Base-by-base conservation (phyloP, 2,329 filamentous ascomycete species). In the Fusarium metavorans region DNA sequence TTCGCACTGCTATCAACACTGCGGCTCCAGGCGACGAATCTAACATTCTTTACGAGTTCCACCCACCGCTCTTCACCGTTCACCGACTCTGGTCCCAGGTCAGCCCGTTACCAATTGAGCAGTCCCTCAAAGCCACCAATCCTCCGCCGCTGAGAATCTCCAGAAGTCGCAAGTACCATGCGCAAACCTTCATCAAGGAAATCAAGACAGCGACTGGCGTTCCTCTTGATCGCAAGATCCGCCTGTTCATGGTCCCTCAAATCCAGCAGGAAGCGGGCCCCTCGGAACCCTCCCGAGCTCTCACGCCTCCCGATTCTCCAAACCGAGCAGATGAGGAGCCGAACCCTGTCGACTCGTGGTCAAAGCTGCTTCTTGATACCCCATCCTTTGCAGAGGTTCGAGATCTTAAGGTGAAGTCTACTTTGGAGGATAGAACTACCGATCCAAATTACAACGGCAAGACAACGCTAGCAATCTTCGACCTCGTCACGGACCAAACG, bases 1-100 rank as follows among this genome's bases (percentile, higher is more conserved):
- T 91, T 54, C 92, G 97, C 68, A 89, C 89, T 75, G 95, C 93
- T 41, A 93, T 96, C 82, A 93, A 98, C 82, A 95, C 93, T 30
- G 88, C 91, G 9, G 88, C 90, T 45, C 88, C 87, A 3, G 79
- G 84, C n/a, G 83, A 84, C 18, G 78, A 84, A 4, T 85, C 90
- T 43, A 94, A 97, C 73, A 84, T 98, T 56, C 87, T 93, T 77
- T 97, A 93, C 81, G 97, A 98, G 83, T 87, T 95, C 45, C 91
- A 95, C 78, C 97, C 95, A 6, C 95, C 94, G 0, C 88, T 98
- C 50, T 94, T 98, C 81, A 94, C 92, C 1, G 87, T 98, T 70
- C 91, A 97, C 80, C 95, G 96, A 75, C 86, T 98, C 2, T 92
- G 92, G 81, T 90, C 90, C 4, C 85, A 88, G 20, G 84, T 87